phyloP scores from a whole-genome alignment of 73 alveolate genomes.

The Urostyla sp. region DNA sequence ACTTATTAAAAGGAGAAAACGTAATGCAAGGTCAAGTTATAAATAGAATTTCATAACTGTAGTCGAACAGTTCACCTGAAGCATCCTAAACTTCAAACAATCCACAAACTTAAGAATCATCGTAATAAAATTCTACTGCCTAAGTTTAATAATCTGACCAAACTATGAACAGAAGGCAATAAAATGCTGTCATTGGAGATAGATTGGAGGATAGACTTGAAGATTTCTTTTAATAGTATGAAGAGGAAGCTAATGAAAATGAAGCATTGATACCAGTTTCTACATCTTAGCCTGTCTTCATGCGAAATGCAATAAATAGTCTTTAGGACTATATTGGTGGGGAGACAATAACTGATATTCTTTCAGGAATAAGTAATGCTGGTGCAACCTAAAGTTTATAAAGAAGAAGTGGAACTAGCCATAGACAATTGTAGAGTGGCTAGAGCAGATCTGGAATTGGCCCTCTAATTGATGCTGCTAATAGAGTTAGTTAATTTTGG shows the following conservation, averaged over 20 bases:
- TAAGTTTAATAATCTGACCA: background rate
- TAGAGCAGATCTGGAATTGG: background rate
- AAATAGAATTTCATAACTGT: slow-evolving; percentile 39
- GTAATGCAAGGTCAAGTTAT: slow-evolving; percentile 11
- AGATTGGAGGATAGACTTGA: slow-evolving; percentile 4
- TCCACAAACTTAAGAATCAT: background rate
- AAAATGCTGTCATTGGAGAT: slow-evolving; percentile 46
- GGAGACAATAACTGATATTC: background rate
- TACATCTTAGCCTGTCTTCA: background rate
- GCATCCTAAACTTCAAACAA: too few relatives aligned
- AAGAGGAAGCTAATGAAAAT: background rate
- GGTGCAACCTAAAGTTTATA: too few relatives aligned
- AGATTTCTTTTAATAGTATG: slow-evolving; percentile 17
- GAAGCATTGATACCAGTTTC: background rate
- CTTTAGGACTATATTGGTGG: background rate
- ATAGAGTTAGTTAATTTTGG: too few relatives aligned
- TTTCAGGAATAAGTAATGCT: background rate
- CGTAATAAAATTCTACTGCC: background rate
- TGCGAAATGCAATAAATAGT: background rate
- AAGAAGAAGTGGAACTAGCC: background rate
- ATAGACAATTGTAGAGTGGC: background rate
- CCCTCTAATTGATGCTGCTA: too few relatives aligned
- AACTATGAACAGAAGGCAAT: background rate
- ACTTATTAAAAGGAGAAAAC: slow-evolving; percentile 15
- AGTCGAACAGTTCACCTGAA: too few relatives aligned